Percentiles rank a stretch among this genome's conserved stretches.
Evolutionary conservation across 352 stramenopile species (phyloP).

Genomic region (Phytophthora tubulina): DNA sequence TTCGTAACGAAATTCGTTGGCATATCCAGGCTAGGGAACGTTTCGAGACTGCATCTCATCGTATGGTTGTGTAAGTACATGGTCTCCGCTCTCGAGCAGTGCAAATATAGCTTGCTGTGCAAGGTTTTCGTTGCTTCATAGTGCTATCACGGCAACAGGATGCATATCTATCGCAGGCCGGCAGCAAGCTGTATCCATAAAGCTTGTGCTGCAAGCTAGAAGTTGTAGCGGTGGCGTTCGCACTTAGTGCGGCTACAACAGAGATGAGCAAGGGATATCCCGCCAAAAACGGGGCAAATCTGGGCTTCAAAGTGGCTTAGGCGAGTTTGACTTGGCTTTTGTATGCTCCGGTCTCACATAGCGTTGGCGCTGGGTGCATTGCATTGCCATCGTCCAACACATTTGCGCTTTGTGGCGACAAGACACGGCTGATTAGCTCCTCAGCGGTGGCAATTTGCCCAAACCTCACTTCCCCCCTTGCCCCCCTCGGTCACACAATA

Average conservation of each 20-base stretch:
- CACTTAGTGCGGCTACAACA: constrained; percentile 13
- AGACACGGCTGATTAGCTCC: constrained; percentile 10
- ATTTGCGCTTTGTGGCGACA: constrained; percentile 39
- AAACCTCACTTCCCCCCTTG: constrained; percentile 4
- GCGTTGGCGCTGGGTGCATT: constrained; percentile 21
- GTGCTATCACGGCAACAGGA: not conserved
- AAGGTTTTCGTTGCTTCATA: not conserved
- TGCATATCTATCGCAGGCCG: not conserved
- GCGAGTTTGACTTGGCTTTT: constrained; percentile 22
- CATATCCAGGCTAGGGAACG: constrained; percentile 36
- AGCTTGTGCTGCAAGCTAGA: not conserved
- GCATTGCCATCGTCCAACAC: constrained; percentile 44
- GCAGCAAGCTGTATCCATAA: too few relatives aligned
- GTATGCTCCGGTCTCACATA: constrained; percentile 37
- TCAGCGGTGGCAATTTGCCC: constrained; percentile 6
- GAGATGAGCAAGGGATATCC: constrained; percentile 31
- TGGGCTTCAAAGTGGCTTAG: constrained; percentile 10
- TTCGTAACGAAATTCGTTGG: not conserved
- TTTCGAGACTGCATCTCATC: constrained; percentile 11
- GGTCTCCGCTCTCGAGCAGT: constrained; percentile 10
- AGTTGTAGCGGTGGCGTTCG: not conserved
- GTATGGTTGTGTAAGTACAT: constrained; percentile 17
- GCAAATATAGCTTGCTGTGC: not conserved
- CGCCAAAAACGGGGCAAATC: constrained; percentile 35
- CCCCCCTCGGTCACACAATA: not conserved